Evolutionary conservation across 768 basidiomycete genomes (phyloP).

Genomic region (Lenzites betulinus): DNA sequence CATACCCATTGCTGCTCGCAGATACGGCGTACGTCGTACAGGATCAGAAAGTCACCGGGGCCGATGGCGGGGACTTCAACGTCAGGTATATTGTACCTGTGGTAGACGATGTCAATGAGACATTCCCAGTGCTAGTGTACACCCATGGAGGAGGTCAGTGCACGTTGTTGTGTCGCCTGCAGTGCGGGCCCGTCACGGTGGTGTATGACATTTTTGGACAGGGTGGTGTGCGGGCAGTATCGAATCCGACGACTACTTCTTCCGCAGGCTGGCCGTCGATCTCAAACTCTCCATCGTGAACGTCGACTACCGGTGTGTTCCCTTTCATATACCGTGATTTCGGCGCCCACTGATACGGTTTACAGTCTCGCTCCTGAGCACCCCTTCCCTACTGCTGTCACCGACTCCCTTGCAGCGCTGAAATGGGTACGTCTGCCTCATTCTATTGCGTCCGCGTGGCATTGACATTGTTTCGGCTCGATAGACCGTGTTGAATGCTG

Average conservation of each 20-base stretch:
- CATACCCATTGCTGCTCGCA: not conserved
- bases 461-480: not conserved
- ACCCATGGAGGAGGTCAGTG: slow-evolving; percentile 21
- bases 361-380: slow-evolving; percentile 32
- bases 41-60: not conserved
- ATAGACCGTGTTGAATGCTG: slow-evolving; percentile 16
- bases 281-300: slow-evolving; percentile 25
- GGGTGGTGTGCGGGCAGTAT: slow-evolving; percentile 9
- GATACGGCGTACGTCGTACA: not conserved
- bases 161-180: not conserved
- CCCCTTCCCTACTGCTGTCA: slow-evolving; percentile 24
- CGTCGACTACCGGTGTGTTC: slow-evolving; percentile 20
- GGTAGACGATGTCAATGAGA: not conserved
- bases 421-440: slow-evolving; percentile 24
- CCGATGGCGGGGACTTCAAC: slow-evolving; percentile 8
- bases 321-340: too few species aligned
- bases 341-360: not conserved
- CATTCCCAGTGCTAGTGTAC: slow-evolving; percentile 13
- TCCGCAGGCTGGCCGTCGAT: slow-evolving; percentile 21
- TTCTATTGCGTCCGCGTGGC: not conserved
- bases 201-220: not conserved
- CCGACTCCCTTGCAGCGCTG: slow-evolving; percentile 27
- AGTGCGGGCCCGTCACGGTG: too few species aligned
- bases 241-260: slow-evolving; percentile 24
- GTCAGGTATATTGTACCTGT: slow-evolving; percentile 3